Evolutionary conservation across 2,329 filamentous ascomycete genomes (phyloP), one percentile per base, ranked within the genome.

Genomic region (Cercospora brassicicola): DNA sequence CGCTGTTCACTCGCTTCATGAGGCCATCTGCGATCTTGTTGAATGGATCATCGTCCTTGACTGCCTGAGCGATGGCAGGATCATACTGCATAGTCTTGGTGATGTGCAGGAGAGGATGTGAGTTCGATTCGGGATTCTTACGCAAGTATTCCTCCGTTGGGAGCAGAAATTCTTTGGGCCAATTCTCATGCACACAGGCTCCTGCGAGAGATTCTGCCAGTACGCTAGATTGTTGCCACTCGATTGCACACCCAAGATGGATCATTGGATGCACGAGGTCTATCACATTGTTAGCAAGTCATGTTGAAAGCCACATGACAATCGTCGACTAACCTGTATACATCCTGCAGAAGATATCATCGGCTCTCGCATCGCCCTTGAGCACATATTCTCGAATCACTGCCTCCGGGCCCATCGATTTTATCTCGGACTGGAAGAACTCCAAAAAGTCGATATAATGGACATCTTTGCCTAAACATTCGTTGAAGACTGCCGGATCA

Each of bases 181-280:
- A 64, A 7, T 64, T 64, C 9, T 64, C 62, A 23, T 64, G 62
- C 23, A 64, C 62, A 33, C 62, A 64, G 9, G 62, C 62, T 31
- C 45, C 62, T 9, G 62, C 62, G 30, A 64, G 62, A 4, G 62
- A 26, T 39, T 64, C 62, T 26, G 62, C 62, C 13, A 64, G 13
- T 3, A 64, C 18, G 6, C 62, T 64, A 11, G 62, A 48, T n/a
- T 64, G 62, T 18, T 57, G 42, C 31, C 30, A 64, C 30, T 64
- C 62, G 4, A 64, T 18, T 3, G 62, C 62, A 28, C 62, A 64
- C 6, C 62, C 62, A 10, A 64, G 45, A 39, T 64, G 62, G 31
- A 64, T 64, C 62, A 64, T 64, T 28, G 62, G 62, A 18, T 64
- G 62, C 4, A 64, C 62, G 18, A 64, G 62, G 10, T 64, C 62